Base-by-base conservation (phyloP, 1,139 yeast genomes). In the Starmera stellimalicola region DNA sequence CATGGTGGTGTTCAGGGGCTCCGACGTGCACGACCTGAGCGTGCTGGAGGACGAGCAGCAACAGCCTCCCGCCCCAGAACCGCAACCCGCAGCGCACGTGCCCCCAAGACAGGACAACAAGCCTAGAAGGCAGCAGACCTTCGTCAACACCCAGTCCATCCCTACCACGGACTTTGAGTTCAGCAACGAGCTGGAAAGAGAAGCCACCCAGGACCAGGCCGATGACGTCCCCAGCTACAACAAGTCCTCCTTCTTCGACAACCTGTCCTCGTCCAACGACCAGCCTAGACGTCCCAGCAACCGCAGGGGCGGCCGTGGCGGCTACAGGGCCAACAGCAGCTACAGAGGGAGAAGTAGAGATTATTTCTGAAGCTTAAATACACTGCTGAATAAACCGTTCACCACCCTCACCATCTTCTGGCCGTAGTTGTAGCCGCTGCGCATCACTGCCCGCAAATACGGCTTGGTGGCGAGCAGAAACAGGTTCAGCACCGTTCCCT, bases 11-110 rank as follows among this genome's bases (percentile, higher is more conserved):
- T 83, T 91, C 55, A 74, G 93, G 45, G 98, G 98, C 27, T 76
- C 85, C 26, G 97, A 88, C 50, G 97, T 91, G 27, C 82, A 84
- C 60, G 95, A 84, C 52, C 68, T 91, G 57, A 75, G 77, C 43
- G 94, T 91, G 40, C 68, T 88, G 50, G 96, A 85, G 43, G 65
- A 65, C 22, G 79, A 1, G 60, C 58, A 15, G 2, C 47, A 32
- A 27, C 27, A 15, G 17, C 37, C 37, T 9, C 33, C 43, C 2
- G 48, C 31, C 32, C 40, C 28, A 27, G 62, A 24, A 31, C 46
- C 26, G 38, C 44, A 29, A 30, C 44, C 6, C 25, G 12, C 31
- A 24, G 43, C 75, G 73, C 51, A 78, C 87, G 45, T 32, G 58
- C 50, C 50, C 61, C 74, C 48, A 71, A 71, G 50, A 70, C 71